Evolutionary conservation across 1,284 basidiomycete genomes (phyloP).

Genomic region (Ustilago bromivora): DNA sequence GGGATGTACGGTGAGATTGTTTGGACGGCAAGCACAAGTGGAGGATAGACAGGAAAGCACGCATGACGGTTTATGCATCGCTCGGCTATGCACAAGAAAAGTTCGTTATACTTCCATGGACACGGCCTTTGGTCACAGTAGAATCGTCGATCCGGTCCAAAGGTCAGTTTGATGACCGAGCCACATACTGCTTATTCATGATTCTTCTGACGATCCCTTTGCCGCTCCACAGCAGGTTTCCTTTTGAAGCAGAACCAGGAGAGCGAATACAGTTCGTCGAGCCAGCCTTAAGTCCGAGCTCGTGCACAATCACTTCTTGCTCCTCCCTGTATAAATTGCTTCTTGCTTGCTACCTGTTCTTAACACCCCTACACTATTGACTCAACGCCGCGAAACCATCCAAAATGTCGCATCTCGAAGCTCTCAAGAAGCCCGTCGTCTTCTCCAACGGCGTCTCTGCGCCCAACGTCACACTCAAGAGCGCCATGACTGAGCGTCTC

Average conservation of each 20-base stretch:
- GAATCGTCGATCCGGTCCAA: constrained; percentile 3
- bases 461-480: constrained; percentile 59
- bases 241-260: not conserved
- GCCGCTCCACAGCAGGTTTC: not conserved
- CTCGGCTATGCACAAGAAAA: constrained; percentile 24
- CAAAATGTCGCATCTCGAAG: constrained; percentile 47
- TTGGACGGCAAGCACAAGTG: not conserved
- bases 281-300: constrained; percentile 20
- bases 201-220: constrained; percentile 8
- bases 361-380: not conserved
- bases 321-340: not conserved
- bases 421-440: constrained; percentile 50
- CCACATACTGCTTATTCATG: not conserved
- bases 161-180: not conserved
- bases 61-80: constrained; percentile 7
- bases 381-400: too few relatives aligned
- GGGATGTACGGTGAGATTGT: not conserved
- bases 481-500: constrained; percentile 65
- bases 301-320: not conserved
- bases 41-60: not conserved
- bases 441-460: constrained; percentile 49
- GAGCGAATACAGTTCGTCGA: not conserved
- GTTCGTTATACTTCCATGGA: constrained; percentile 11
- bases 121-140: not conserved
- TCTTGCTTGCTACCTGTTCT: not conserved